phyloP scores from a whole-genome alignment of 305 asterid genomes.

The Salvia sclarea region DNA sequence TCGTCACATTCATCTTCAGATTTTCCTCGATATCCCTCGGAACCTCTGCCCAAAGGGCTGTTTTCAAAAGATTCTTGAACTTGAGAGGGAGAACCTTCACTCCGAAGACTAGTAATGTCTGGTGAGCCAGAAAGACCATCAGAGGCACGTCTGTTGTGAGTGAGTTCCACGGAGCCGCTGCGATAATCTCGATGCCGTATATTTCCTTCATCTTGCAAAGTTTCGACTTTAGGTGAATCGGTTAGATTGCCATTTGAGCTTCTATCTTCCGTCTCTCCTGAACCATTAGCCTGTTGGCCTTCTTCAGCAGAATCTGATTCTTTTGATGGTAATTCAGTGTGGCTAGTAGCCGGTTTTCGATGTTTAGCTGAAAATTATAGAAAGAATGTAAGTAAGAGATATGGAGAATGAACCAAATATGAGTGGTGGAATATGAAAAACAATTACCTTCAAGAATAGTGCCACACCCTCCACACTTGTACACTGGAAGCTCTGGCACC shows the following conservation, averaged over 20 bases:
- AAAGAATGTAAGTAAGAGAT: constrained; percentile 20
- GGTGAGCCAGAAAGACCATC: constrained; percentile 43
- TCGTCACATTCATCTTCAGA: constrained; percentile 28
- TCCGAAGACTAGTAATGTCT: constrained; percentile 34
- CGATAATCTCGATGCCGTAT: constrained; percentile 32
- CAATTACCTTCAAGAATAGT: constrained; percentile 64
- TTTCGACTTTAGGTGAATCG: constrained; percentile 23
- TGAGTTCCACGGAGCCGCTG: constrained; percentile 11
- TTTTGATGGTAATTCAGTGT: constrained; percentile 28
- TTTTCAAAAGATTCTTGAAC: background rate
- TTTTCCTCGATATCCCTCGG: background rate
- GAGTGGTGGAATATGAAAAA: background rate
- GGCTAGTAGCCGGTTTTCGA: constrained; percentile 35
- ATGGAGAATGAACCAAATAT: background rate
- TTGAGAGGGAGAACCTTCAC: constrained; percentile 35
- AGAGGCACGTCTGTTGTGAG: constrained; percentile 38
- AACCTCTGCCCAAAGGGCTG: background rate
- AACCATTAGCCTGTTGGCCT: constrained; percentile 27
- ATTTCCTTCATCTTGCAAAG: constrained; percentile 29
- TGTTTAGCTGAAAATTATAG: constrained; percentile 56
- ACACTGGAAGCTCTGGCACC: constrained; percentile 55
- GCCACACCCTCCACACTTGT: constrained; percentile 87
- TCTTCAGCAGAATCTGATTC: constrained; percentile 32
- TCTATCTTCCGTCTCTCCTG: constrained; percentile 38
- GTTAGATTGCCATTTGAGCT: constrained; percentile 35